A percentile compares a stretch with the other conserved stretches of the same genome.
These are phyloP conservation scores for Septoria linicola DNA, from an alignment of 2,329 filamentous ascomycete genomes.

Conservation along the genomic window DNA sequence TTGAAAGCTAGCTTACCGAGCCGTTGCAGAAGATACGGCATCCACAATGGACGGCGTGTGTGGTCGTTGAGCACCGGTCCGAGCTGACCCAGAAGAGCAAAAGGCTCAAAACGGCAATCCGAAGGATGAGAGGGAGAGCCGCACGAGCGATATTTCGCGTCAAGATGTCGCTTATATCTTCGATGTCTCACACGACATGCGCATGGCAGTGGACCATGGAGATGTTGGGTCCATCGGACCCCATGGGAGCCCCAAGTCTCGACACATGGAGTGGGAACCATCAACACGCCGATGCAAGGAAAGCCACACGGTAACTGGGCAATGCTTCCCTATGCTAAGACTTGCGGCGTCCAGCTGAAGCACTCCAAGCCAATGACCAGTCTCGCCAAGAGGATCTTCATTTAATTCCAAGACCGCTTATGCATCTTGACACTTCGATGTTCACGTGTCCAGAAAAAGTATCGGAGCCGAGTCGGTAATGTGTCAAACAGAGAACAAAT, in stretches of 20 bases:
- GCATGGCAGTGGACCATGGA: constrained; percentile 10
- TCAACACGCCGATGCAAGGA: constrained; percentile 4
- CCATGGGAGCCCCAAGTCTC: constrained; percentile 5
- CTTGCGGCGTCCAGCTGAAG: constrained; percentile 9
- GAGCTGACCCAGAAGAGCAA: not conserved
- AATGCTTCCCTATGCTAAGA: constrained; percentile 14
- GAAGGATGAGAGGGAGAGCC: not conserved
- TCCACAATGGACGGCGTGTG: not conserved
- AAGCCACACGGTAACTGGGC: constrained; percentile 10
- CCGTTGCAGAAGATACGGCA: too few species aligned
- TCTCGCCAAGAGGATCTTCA: constrained; percentile 13
- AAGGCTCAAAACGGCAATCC: constrained; percentile 6
- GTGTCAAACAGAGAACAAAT: not conserved
- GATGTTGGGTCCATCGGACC: not conserved
- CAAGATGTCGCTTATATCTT: constrained; percentile 9
- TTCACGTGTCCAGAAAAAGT: constrained; percentile 15
- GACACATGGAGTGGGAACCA: constrained; percentile 7
- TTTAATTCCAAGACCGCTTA: constrained; percentile 18
- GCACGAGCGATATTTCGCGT: not conserved
- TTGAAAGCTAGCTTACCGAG: too few species aligned
- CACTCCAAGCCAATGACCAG: constrained; percentile 15
- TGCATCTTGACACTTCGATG: constrained; percentile 12
- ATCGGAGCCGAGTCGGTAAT: constrained; percentile 6
- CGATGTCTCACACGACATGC: constrained; percentile 1
- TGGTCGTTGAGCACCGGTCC: not conserved